Percentiles rank a stretch among this genome's conserved stretches.
Conservation (phyloP, 768 basidiomycete genomes). For the Agrocybe pediades region DNA sequence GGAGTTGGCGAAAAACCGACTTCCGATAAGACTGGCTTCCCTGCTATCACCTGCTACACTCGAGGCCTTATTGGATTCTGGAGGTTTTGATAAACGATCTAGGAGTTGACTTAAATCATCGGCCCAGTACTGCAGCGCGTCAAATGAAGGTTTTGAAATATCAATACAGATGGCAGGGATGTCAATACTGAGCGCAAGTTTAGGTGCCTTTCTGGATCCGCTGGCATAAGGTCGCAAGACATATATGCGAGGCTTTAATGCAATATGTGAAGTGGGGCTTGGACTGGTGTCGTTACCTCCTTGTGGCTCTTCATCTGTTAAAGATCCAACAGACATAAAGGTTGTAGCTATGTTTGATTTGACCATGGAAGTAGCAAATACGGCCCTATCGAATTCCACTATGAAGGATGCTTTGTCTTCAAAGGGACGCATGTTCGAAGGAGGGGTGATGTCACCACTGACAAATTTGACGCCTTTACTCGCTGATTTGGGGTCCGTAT, state of each 20-base stretch:
- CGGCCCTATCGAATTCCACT: conserved; percentile 43
- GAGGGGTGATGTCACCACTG: conserved; percentile 7
- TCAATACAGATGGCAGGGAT: conserved; percentile 68
- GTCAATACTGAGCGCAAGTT: conserved; percentile 33
- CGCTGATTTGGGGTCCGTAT: conserved; percentile 2
- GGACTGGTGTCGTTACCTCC: neutral
- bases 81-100: conserved; percentile 41
- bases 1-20: conserved; percentile 72
- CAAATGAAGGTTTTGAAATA: conserved; percentile 65
- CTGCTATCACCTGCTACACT: conserved; percentile 36
- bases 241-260: conserved; percentile 36
- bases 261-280: neutral
- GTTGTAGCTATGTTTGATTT: conserved; percentile 40
- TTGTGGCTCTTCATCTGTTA: conserved; percentile 22
- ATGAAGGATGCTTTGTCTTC: conserved; percentile 33
- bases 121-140: conserved; percentile 83
- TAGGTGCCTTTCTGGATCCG: conserved; percentile 11
- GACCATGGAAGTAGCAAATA: conserved; percentile 49
- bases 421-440: conserved; percentile 4
- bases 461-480: conserved; percentile 29
- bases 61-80: conserved; percentile 17
- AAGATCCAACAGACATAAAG: conserved; percentile 53
- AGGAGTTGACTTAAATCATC: conserved; percentile 83
- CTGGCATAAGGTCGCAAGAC: conserved; percentile 26
- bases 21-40: conserved; percentile 75